Evolutionary conservation across 352 stramenopile species (phyloP).

Genomic region (Globisporangium mamillatum): DNA sequence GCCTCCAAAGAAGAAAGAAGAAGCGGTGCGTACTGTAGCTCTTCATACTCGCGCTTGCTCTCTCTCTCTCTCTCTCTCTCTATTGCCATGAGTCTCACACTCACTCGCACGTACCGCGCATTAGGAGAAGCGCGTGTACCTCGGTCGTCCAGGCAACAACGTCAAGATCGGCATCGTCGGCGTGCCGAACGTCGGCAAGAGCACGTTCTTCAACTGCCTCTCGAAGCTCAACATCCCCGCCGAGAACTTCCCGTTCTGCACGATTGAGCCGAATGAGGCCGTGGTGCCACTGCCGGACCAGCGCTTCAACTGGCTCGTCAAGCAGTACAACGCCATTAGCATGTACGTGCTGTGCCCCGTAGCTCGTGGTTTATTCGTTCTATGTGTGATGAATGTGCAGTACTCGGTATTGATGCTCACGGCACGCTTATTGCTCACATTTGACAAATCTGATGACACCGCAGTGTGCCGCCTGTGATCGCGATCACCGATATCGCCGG

Average conservation of each 20-base stretch:
- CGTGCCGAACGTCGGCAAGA: constrained; percentile 99
- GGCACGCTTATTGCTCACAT: too few species aligned
- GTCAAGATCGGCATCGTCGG: constrained; percentile 99
- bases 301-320: constrained; percentile 98
- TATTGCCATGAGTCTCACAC: neutral
- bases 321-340: constrained; percentile 80
- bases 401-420: too few species aligned
- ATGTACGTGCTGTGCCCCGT: constrained; percentile 48
- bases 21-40: neutral
- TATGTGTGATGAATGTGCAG: neutral
- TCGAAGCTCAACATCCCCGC: constrained; percentile 91
- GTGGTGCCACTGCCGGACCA: constrained; percentile 96
- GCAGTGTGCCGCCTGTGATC: constrained; percentile 93
- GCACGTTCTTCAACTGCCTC: constrained; percentile 99
- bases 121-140: constrained; percentile 64
- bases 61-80: too few species aligned
- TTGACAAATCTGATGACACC: neutral
- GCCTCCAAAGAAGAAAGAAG: neutral
- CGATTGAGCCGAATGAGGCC: constrained; percentile 98
- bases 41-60: neutral
- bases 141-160: constrained; percentile 89
- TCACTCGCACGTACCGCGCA: neutral
- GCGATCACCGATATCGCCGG: constrained; percentile 99
- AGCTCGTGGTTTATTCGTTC: neutral
- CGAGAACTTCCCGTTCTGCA: constrained; percentile 97